These are phyloP conservation scores for Pyrenula massariospora DNA, from an alignment of 495 filamentous ascomycete genomes.

Conservation along the genomic window DNA sequence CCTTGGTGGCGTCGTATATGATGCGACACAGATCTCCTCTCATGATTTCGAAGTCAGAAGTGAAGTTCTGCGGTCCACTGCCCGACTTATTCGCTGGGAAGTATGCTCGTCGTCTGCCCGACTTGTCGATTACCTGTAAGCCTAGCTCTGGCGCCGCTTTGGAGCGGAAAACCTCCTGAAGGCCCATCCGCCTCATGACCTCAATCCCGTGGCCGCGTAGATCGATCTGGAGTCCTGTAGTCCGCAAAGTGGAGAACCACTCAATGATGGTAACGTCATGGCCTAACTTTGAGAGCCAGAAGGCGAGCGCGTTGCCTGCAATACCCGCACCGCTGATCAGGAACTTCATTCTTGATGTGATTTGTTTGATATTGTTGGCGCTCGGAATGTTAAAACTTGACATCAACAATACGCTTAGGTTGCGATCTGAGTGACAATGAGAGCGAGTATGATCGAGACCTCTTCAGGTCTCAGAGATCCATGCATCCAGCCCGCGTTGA, in stretches of 20 bases:
- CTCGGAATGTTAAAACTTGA: too few species aligned
- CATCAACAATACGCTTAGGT: too few species aligned
- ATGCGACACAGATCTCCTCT: slow-evolving; percentile 26
- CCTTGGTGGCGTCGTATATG: slow-evolving; percentile 19
- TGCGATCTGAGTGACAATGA: too few species aligned
- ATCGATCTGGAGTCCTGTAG: slow-evolving; percentile 26
- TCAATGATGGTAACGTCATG: slow-evolving; percentile 29
- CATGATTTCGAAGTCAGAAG: slow-evolving; percentile 37
- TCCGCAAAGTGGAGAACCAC: slow-evolving; percentile 18
- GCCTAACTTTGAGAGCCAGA: slow-evolving; percentile 20
- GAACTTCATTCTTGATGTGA: slow-evolving; percentile 21
- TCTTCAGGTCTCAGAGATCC: too few species aligned
- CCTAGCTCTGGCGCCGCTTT: slow-evolving; percentile 19
- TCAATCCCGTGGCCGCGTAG: slow-evolving; percentile 25
- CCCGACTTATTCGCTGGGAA: slow-evolving; percentile 19
- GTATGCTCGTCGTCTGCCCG: slow-evolving; percentile 10
- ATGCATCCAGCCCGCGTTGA: too few species aligned
- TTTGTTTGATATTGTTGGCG: not conserved
- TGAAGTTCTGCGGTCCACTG: slow-evolving; percentile 17
- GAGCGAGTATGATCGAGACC: too few species aligned
- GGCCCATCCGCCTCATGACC: slow-evolving; percentile 25
- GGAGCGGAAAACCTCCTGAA: slow-evolving; percentile 14
- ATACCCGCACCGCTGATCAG: slow-evolving; percentile 36
- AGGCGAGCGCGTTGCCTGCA: slow-evolving; percentile 24
- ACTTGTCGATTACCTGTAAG: slow-evolving; percentile 18